Evolutionary conservation across 257 asterid species (phyloP).

Genomic region (Rubia yunnanensis): DNA sequence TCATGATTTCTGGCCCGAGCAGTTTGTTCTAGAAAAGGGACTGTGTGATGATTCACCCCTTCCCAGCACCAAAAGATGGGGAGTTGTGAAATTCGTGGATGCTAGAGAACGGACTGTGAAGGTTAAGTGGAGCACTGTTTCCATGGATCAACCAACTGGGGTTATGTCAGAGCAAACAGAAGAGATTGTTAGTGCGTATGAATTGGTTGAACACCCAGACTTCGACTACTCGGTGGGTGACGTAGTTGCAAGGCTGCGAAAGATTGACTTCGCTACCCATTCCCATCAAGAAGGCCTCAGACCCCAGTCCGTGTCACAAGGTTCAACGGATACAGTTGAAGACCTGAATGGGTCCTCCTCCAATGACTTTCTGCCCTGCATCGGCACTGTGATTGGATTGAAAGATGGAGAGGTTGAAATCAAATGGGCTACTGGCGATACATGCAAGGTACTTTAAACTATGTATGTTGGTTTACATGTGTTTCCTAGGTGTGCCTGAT

Average conservation of each 20-base stretch:
- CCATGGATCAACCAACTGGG: conserved; percentile 16
- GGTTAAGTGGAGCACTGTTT: conserved; percentile 55
- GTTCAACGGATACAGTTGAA: conserved; percentile 2
- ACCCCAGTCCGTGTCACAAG: conserved; percentile 12
- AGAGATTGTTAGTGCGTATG: conserved; percentile 88
- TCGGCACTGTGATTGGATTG: conserved; percentile 64
- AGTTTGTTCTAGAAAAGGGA: conserved; percentile 73
- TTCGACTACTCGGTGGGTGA: conserved; percentile 56
- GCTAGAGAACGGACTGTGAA: conserved; percentile 75
- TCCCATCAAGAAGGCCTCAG: conserved; percentile 12
- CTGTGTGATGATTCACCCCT: conserved; percentile 30
- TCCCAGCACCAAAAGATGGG: conserved; percentile 47
- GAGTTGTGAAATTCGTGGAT: conserved; percentile 57
- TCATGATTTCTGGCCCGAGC: conserved; percentile 80
- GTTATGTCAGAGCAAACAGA: conserved; percentile 31
- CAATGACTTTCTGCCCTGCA: conserved; percentile 32
- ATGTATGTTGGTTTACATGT: not conserved
- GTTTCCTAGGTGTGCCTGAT: not conserved
- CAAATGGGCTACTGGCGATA: conserved; percentile 79
- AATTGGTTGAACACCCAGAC: conserved; percentile 80
- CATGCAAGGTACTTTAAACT: conserved; percentile 42
- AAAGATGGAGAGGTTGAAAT: conserved; percentile 55
- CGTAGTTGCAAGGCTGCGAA: conserved; percentile 38
- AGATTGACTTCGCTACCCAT: conserved; percentile 11
- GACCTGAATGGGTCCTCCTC: conserved; percentile 18